Evolutionary conservation across 352 stramenopile genomes (phyloP), one percentile per base, ranked within the genome.

Genomic region (Phytophthora pisi): DNA sequence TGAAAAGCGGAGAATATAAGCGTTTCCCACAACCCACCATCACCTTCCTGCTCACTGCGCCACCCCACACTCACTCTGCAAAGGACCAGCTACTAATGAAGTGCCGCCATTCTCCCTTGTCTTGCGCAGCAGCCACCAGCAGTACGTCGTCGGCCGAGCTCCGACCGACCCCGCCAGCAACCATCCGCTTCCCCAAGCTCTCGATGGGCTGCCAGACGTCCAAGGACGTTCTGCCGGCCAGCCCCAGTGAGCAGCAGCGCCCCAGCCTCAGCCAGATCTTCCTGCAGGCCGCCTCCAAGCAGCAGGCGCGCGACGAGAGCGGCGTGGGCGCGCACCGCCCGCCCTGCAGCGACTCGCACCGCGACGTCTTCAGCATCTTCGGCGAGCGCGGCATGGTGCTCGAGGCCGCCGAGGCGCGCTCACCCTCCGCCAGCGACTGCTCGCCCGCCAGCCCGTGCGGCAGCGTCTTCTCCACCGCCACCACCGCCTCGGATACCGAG

Each of bases 291-390:
- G 68, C 75, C 2, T 71, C 62, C 49, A 89, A 87, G 59, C 81
- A 86, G 45, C 65, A 78, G 40, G 73, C 67, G 23, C 61, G 52
- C 15, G 74, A 77, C 26, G 61, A 73, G 5, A 68, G 49, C n/a
- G 62, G 66, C 46, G 67, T 73, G 9, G 67, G 62, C 9, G 71
- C 71, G 7, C 54, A 63, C 38, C 57, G 67, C 16, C 38, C 34
- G 5, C 62, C 64, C 53, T 45, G 59, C 18, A 69, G 51, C 28
- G 81, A 72, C 58, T 74, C 74, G 38, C 83, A 93, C 57, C 86
- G 88, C 30, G 88, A 95, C 63, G 88, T 95, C 43, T 94, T 95
- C 57, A 94, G 82, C 76, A 93, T 95, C 55, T 95, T 95, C 38
- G 86, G 73, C 20, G 88, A 95, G 57, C 81, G 70, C 51, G 88